phyloP scores from a whole-genome alignment of 1,284 basidiomycete genomes.

The Hemileccinum hortonii region DNA sequence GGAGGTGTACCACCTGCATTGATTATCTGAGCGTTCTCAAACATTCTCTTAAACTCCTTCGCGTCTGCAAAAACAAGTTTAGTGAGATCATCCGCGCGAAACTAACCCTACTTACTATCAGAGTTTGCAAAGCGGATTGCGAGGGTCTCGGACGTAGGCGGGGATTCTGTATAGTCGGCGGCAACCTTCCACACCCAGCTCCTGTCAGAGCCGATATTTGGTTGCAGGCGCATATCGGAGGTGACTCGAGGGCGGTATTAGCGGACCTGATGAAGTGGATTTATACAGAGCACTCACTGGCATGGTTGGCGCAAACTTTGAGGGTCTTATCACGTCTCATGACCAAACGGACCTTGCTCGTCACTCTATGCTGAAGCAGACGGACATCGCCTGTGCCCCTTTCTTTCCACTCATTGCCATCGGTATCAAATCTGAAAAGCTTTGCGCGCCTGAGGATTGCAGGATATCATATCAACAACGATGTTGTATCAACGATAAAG shows the following conservation, averaged over 20 bases:
- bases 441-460: conserved; percentile 81
- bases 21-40: conserved; percentile 78
- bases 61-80: conserved; percentile 60
- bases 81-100: not conserved
- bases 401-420: conserved; percentile 94
- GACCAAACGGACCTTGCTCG: conserved; percentile 91
- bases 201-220: conserved; percentile 98
- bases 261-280: not conserved
- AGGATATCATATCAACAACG: conserved; percentile 15
- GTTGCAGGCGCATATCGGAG: conserved; percentile 90
- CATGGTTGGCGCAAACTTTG: conserved; percentile 99
- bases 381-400: conserved; percentile 91
- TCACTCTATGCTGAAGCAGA: conserved; percentile 84
- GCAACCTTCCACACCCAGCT: conserved; percentile 99
- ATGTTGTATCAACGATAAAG: conserved; percentile 11
- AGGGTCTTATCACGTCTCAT: conserved; percentile 99
- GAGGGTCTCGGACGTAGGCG: conserved; percentile 89
- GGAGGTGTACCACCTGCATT: conserved; percentile 50
- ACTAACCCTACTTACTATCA: conserved; percentile 72
- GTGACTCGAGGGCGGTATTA: conserved; percentile 57
- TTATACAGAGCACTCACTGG: conserved; percentile 59
- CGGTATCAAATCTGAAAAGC: conserved; percentile 92
- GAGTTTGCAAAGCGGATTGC: conserved; percentile 98
- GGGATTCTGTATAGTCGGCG: conserved; percentile 91
- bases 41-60: conserved; percentile 81